Percentiles rank a stretch among this genome's conserved stretches.
phyloP scores from a whole-genome alignment of 306 rosid species.

The Cicer pinnatifidum region DNA sequence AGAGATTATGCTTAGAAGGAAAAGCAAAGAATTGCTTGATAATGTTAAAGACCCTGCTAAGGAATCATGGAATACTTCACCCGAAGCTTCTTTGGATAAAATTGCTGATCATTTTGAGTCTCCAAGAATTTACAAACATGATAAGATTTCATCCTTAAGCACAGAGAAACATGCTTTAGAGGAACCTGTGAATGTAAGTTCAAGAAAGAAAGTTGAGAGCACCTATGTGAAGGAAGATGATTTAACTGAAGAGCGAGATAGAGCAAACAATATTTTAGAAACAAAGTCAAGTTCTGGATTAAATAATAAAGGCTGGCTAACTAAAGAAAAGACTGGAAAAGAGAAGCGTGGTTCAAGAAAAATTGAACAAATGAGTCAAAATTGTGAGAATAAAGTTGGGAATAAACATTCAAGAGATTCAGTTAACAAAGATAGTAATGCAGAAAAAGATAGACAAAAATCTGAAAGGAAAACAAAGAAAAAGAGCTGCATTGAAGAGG shows the following conservation, averaged over 20 bases:
- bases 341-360: slow-evolving; percentile 41
- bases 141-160: slow-evolving; percentile 45
- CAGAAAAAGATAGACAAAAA: slow-evolving; percentile 51
- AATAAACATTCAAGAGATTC: slow-evolving; percentile 60
- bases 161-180: slow-evolving; percentile 48
- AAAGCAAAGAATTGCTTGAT: slow-evolving; percentile 58
- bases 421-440: slow-evolving; percentile 54
- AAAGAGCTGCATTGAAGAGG: slow-evolving; percentile 55
- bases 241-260: slow-evolving; percentile 53
- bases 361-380: slow-evolving; percentile 45
- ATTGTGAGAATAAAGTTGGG: slow-evolving; percentile 53
- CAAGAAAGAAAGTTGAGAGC: slow-evolving; percentile 59
- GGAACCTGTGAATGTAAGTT: slow-evolving; percentile 54
- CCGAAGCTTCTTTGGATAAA: slow-evolving; percentile 51
- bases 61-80: slow-evolving; percentile 44
- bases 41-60: slow-evolving; percentile 49
- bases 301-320: slow-evolving; percentile 40
- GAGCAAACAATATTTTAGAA: slow-evolving; percentile 44
- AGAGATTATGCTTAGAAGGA: slow-evolving; percentile 81
- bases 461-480: slow-evolving; percentile 64
- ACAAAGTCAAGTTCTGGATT: slow-evolving; percentile 49
- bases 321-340: slow-evolving; percentile 42
- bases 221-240: slow-evolving; percentile 49
- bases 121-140: slow-evolving; percentile 40
- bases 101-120: slow-evolving; percentile 50